These are phyloP conservation scores for Toxicodendron radicans DNA, from an alignment of 345 rosid species.

Conservation along the genomic window DNA sequence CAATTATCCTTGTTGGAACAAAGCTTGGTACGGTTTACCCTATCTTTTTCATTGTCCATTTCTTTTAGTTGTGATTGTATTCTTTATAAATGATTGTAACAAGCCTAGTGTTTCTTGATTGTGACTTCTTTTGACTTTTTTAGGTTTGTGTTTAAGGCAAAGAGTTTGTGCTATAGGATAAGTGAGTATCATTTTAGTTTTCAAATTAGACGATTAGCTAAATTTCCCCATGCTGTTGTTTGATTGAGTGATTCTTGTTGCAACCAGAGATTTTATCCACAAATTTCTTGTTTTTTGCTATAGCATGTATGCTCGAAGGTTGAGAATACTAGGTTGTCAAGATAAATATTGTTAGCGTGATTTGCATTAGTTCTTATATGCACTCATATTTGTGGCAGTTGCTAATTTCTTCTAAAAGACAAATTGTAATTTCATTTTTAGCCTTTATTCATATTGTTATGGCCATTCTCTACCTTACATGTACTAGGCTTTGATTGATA, in stretches of 20 bases:
- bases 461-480: not conserved
- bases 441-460: not conserved
- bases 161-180: not conserved
- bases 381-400: not conserved
- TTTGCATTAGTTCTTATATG: too few relatives aligned
- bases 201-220: not conserved
- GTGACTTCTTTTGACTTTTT: not conserved
- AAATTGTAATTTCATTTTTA: not conserved
- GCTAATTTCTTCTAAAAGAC: not conserved
- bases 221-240: not conserved
- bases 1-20: slow-evolving; percentile 85
- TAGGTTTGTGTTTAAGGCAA: not conserved
- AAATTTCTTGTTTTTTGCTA: not conserved
- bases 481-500: not conserved
- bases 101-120: not conserved
- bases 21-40: slow-evolving; percentile 56
- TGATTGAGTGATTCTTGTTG: not conserved
- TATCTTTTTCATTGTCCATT: too few relatives aligned
- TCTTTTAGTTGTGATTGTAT: too few relatives aligned
- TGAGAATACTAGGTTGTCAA: not conserved
- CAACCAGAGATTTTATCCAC: not conserved
- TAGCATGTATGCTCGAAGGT: not conserved
- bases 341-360: not conserved
- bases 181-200: not conserved
- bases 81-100: not conserved